A percentile compares a stretch with the other conserved stretches of the same genome.
Evolutionary conservation across 2,329 filamentous ascomycete genomes (phyloP).

Genomic region (Pleurostoma richardsiae): DNA sequence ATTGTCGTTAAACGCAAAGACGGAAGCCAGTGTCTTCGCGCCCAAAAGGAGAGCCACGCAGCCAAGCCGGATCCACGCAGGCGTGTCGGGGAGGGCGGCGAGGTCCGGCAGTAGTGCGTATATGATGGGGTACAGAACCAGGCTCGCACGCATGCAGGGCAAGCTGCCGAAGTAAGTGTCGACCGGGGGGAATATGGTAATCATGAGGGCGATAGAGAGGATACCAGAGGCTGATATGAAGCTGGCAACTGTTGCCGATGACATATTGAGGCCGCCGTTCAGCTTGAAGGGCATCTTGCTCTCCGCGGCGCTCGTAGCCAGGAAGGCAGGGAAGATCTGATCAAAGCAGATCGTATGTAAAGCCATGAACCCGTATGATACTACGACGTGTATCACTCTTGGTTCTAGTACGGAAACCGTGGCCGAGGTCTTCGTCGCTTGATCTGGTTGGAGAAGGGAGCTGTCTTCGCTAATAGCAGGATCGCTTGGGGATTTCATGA

Average conservation of each 20-base stretch:
- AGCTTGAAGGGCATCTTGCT: background rate
- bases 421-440: background rate
- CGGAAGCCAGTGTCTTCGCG: slow-evolving; percentile 2
- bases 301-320: background rate
- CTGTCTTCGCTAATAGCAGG: background rate
- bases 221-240: slow-evolving; percentile 3
- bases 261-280: slow-evolving; percentile 5
- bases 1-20: slow-evolving; percentile 9
- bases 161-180: slow-evolving; percentile 4
- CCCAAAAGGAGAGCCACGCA: background rate
- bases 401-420: background rate
- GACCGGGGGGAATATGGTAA: slow-evolving; percentile 4
- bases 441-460: background rate
- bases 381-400: slow-evolving; percentile 1
- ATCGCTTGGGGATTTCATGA: no score
- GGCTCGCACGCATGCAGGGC: slow-evolving; percentile 4
- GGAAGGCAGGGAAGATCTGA: slow-evolving; percentile 10
- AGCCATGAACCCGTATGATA: slow-evolving; percentile 5
- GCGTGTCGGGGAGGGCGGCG: slow-evolving; percentile 1
- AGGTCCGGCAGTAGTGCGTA: slow-evolving; percentile 7
- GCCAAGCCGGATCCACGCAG: background rate
- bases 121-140: slow-evolving; percentile 1
- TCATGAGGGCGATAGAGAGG: slow-evolving; percentile 5
- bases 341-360: slow-evolving; percentile 8
- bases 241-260: background rate